Base-by-base conservation (phyloP, 108 stramenopile genomes). In the Conticribra guillardii region DNA sequence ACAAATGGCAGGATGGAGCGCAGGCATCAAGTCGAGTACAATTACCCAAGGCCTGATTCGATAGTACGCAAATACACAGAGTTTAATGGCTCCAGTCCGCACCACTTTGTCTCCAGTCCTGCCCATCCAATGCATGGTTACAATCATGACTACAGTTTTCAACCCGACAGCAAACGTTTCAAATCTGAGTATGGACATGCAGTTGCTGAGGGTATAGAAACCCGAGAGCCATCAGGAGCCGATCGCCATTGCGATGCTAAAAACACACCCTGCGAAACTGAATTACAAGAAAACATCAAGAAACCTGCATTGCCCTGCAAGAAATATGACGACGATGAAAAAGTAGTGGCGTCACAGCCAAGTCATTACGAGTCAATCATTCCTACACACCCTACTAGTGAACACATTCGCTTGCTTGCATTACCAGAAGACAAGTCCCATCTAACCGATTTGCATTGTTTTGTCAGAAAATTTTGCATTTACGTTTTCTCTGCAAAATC, bases 381-480 rank as follows among this genome's bases (percentile, higher is more conserved):
- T 9, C 30, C 37, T 19, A 41, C 57, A 18, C 19, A 33, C 46
- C 59, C 52, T 27, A 66, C 37, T 19, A 60, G 66, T 34, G 58
- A 59, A 15, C 63, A 44, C 22, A 68, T 68, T 32, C 64, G 44
- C 46, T 44, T 59, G n/a, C 69, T 79, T 47, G 82, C 84, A 0
- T 74, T 88, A 73, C 70, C 78, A 18, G 66, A 80, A 31, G 92
- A 93, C 65, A 82, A 81, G 41, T 79, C 86, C 9, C 89, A 89
- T 78, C 76, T 93, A 22, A 93, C 92, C 18, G 89, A 86, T 34
- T 63, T 93, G 26, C 89, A 93, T 65, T 93, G 92, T 61, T 93
- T 91, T 55, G 82, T 93, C 17, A 81, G 92, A 27, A 52, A 57
- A 8, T 74, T 91, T 53, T 89, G 87, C 58, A 84, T 93, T 9